Evolutionary conservation across 140 eudicot genomes (phyloP), one percentile per base, ranked within the genome.

Genomic region (Senecio squalidus): DNA sequence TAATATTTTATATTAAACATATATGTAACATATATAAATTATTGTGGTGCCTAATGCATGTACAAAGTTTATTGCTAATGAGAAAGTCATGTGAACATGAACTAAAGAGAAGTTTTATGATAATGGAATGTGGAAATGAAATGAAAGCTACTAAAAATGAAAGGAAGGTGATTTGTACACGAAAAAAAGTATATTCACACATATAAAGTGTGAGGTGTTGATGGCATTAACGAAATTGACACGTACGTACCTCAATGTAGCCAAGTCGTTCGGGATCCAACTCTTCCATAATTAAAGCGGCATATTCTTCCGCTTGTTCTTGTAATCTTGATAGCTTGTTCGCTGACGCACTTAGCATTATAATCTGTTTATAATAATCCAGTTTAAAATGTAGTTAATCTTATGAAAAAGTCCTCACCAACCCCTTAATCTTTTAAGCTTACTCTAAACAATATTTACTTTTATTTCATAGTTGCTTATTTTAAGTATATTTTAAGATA

Each of bases 221-320:
- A n/a, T n/a, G n/a, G n/a, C n/a, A n/a, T n/a, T n/a, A n/a, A n/a
- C n/a, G n/a, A n/a, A n/a, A n/a, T n/a, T n/a, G n/a, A 39, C 68
- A 68, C 68, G 59, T 61, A 36, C 64, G 46, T 64, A 88, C 96
- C 96, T 88, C 96, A 58, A 88, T 88, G 74, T 81, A 88, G 66
- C 96, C 96, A 26, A 88, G 91, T 64, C 94, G 57, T 73, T 88
- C 94, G 21, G 96, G 96, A 66, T 88, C 96, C 58, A 88, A 57
- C 66, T 88, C 96, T 76, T 88, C 96, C 96, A 88, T 88, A 9
- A 88, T 88, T 56, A 88, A 56, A 78, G 96, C 94, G 40, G 96
- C 96, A 70, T 88, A 88, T 53, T 88, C 96, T 74, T 88, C 91
- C 0, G 96, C 94, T 60, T 88, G 96, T 67, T 81, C 96, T 66